Conservation (phyloP, 352 stramenopile species). For the Elongisporangium undulatum region DNA sequence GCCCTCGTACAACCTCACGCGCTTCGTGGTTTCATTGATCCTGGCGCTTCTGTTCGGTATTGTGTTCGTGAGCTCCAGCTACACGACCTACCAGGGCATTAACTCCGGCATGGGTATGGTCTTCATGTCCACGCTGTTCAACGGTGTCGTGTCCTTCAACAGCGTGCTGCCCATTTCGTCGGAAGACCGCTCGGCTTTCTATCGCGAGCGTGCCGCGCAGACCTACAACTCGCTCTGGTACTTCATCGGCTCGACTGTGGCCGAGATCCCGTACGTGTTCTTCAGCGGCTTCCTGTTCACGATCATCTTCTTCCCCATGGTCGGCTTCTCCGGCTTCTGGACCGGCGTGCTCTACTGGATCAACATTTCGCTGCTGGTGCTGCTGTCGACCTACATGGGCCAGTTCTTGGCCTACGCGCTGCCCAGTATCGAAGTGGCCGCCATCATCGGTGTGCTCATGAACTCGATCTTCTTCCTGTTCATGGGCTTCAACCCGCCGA, state of each 20-base stretch:
- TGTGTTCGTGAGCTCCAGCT: conserved; percentile 28
- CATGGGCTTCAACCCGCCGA: conserved; percentile 32
- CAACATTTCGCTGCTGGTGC: conserved; percentile 20
- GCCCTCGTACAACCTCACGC: conserved; percentile 77
- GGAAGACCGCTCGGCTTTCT: conserved; percentile 81
- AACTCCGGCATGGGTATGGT: conserved; percentile 49
- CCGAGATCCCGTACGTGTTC: conserved; percentile 70
- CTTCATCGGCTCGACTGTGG: conserved; percentile 62
- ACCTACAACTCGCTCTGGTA: conserved; percentile 83
- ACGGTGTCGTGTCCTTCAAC: conserved; percentile 63
- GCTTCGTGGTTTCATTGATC: conserved; percentile 35
- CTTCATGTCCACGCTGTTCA: conserved; percentile 65
- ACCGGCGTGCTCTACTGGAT: conserved; percentile 40
- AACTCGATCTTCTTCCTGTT: conserved; percentile 37
- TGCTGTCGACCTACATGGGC: conserved; percentile 31
- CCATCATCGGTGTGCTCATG: conserved; percentile 30
- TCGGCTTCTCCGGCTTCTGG: conserved; percentile 32
- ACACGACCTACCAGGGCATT: conserved; percentile 13
- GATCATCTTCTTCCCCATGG: conserved; percentile 37
- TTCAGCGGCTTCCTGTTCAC: conserved; percentile 27
- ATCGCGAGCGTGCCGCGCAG: conserved; percentile 80
- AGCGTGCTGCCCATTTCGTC: conserved; percentile 73
- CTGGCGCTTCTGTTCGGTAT: conserved; percentile 60
- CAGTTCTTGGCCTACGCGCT: conserved; percentile 31
- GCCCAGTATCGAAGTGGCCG: conserved; percentile 26